Conservation (phyloP, 371 early-diverging fungal genomes). For the Syncephalastrum contaminatum region DNA sequence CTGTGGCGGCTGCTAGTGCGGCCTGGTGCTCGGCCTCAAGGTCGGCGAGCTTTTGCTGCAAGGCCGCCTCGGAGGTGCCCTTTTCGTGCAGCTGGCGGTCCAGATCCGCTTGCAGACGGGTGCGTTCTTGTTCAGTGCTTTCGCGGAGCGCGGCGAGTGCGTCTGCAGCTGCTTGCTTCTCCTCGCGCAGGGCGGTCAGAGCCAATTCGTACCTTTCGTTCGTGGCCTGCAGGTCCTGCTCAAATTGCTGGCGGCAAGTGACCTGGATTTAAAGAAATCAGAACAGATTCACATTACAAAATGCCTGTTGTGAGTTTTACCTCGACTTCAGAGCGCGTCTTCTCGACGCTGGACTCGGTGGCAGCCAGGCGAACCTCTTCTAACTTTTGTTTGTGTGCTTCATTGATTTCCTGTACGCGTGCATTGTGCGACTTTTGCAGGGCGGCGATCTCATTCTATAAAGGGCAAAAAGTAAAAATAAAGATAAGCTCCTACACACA, state of each 20-base stretch:
- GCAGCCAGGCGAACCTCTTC: constrained; percentile 15
- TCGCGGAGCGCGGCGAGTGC: constrained; percentile 3
- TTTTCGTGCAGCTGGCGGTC: too few species aligned
- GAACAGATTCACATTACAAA: not conserved
- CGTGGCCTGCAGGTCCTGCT: constrained; percentile 6
- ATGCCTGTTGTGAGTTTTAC: not conserved
- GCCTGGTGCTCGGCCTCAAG: not conserved
- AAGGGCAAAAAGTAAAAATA: not conserved
- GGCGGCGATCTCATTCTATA: constrained; percentile 18
- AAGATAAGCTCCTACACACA: not conserved
- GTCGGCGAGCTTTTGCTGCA: not conserved
- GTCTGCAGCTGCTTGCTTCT: constrained; percentile 6
- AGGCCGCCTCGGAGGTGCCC: too few species aligned
- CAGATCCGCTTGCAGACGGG: too few species aligned
- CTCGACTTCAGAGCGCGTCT: constrained; percentile 13
- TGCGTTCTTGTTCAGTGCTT: too few species aligned
- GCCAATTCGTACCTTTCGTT: constrained; percentile 6
- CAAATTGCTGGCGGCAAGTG: constrained; percentile 14
- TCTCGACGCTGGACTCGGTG: constrained; percentile 10
- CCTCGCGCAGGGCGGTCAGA: constrained; percentile 6
- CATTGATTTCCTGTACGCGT: constrained; percentile 9
- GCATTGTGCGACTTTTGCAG: constrained; percentile 16
- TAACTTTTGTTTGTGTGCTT: constrained; percentile 15
- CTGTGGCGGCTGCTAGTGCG: too few species aligned
- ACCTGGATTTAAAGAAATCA: constrained; percentile 2